Percentiles rank a stretch among this genome's conserved stretches.
These are phyloP conservation scores for Ilyonectria sp. DNA, from an alignment of 2,329 filamentous ascomycete species.

Conservation along the genomic window DNA sequence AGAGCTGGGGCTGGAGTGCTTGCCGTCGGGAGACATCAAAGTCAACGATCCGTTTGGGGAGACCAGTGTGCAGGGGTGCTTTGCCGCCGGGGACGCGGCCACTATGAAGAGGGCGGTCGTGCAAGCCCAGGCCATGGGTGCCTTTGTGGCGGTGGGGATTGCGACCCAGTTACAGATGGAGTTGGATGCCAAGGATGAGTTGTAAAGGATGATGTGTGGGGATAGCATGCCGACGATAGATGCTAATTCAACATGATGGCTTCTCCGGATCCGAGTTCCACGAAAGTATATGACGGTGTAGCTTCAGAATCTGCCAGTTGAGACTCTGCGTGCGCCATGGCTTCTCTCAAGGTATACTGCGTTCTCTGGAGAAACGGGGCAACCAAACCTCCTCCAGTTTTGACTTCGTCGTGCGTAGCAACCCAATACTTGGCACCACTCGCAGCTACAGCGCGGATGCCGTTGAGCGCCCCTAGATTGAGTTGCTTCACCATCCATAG, in stretches of 20 bases:
- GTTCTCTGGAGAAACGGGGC: not conserved
- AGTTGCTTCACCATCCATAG: slow-evolving; percentile 66
- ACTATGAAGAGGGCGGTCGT: slow-evolving; percentile 50
- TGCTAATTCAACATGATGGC: not conserved
- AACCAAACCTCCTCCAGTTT: slow-evolving; percentile 68
- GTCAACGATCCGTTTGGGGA: slow-evolving; percentile 61
- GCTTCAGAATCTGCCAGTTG: not conserved
- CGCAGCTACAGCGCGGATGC: slow-evolving; percentile 67
- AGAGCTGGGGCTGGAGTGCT: slow-evolving; percentile 61
- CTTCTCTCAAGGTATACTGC: not conserved
- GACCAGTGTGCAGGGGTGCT: slow-evolving; percentile 66
- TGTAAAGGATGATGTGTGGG: slow-evolving; percentile 30
- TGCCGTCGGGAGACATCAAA: slow-evolving; percentile 60
- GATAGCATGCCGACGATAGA: not conserved
- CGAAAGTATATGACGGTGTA: not conserved
- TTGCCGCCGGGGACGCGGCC: slow-evolving; percentile 67
- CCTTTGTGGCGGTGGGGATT: slow-evolving; percentile 48
- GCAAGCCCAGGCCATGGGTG: slow-evolving; percentile 49
- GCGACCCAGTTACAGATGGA: slow-evolving; percentile 47
- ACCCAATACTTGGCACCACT: slow-evolving; percentile 74
- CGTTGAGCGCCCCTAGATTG: slow-evolving; percentile 76
- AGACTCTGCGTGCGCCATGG: not conserved
- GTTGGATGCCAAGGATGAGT: slow-evolving; percentile 47
- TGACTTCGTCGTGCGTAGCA: slow-evolving; percentile 76
- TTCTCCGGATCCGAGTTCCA: not conserved